These are phyloP conservation scores for Lentithecium fluviatile DNA, from an alignment of 495 filamentous ascomycete species.

Conservation along the genomic window DNA sequence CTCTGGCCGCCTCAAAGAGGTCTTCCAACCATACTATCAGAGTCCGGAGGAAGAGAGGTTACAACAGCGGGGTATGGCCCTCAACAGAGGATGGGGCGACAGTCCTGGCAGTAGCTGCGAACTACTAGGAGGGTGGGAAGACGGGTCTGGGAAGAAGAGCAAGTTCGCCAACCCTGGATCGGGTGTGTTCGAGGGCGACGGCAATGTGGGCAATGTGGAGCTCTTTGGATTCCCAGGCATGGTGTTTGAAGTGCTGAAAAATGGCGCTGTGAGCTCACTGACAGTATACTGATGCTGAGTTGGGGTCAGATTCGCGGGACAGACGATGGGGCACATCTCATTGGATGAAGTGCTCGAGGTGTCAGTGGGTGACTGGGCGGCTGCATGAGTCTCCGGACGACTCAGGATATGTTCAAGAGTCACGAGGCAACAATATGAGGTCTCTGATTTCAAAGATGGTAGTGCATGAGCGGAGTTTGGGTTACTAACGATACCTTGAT, in stretches of 20 bases:
- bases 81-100: conserved; percentile 88
- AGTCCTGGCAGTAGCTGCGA: conserved; percentile 89
- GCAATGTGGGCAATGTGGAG: conserved; percentile 70
- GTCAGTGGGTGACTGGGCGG: too few relatives aligned
- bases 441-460: too few relatives aligned
- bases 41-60: conserved; percentile 60
- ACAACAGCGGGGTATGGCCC: conserved; percentile 75
- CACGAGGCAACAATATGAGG: too few relatives aligned
- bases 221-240: conserved; percentile 91
- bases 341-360: too few relatives aligned
- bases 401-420: too few relatives aligned
- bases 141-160: conserved; percentile 85
- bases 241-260: conserved; percentile 94
- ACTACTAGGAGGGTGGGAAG: conserved; percentile 87
- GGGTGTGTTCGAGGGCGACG: conserved; percentile 41
- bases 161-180: conserved; percentile 33
- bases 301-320: too few relatives aligned
- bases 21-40: conserved; percentile 67
- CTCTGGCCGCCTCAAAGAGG: conserved; percentile 62
- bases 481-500: too few relatives aligned
- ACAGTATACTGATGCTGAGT: conserved; percentile 68
- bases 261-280: conserved; percentile 80
- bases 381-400: too few relatives aligned
- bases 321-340: too few relatives aligned
- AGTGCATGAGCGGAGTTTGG: too few relatives aligned